Percentiles rank a stretch among this genome's conserved stretches.
Evolutionary conservation across 148 eudicot species (phyloP).

Genomic region (Rhododendron vialii): DNA sequence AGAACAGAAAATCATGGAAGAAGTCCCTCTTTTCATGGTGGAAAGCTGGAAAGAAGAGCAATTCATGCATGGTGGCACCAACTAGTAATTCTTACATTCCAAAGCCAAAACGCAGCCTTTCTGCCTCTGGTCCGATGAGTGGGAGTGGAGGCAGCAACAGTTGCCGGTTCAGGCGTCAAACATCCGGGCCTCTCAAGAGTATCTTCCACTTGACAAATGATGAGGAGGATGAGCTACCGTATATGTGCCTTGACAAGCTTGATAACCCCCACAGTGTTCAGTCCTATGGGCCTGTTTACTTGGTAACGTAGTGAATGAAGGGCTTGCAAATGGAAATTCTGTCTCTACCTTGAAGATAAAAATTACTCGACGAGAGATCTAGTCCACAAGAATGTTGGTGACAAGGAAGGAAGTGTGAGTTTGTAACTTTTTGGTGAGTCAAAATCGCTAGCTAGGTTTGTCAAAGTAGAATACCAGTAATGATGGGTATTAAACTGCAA

Average conservation of each 20-base stretch:
- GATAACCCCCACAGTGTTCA: constrained; percentile 16
- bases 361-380: neutral
- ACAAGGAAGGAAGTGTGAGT: neutral
- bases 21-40: constrained; percentile 33
- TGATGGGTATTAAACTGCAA: neutral
- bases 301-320: constrained; percentile 28
- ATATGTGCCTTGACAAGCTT: constrained; percentile 28
- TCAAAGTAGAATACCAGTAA: neutral
- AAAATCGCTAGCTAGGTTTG: neutral
- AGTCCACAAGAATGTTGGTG: neutral
- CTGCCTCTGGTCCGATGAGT: constrained; percentile 29
- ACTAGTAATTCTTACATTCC: neutral
- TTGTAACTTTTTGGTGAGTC: neutral
- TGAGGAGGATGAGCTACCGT: constrained; percentile 24
- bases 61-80: neutral
- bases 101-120: constrained; percentile 15
- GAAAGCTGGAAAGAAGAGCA: constrained; percentile 28
- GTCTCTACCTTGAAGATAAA: neutral
- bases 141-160: neutral
- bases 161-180: constrained; percentile 18
- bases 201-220: constrained; percentile 21
- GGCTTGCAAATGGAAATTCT: neutral
- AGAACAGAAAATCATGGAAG: constrained; percentile 36
- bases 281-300: constrained; percentile 46
- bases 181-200: constrained; percentile 27